Evolutionary conservation across 495 filamentous ascomycete species (phyloP).

Genomic region (Rusavskia elegans): DNA sequence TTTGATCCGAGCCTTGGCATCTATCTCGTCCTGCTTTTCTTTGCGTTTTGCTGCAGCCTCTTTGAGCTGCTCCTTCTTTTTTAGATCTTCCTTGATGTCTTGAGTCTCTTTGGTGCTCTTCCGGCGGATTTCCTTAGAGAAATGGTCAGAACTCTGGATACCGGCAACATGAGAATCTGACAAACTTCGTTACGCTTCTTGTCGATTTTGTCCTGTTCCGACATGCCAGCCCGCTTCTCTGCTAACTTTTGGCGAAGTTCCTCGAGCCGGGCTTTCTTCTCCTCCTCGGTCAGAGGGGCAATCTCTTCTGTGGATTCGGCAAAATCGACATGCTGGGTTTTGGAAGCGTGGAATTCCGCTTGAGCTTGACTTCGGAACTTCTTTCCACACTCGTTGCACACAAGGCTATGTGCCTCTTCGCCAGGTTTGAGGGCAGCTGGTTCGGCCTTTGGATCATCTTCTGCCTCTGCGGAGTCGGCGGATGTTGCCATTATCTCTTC

Average conservation of each 20-base stretch:
- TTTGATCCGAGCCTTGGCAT: conserved; percentile 74
- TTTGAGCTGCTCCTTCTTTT: conserved; percentile 78
- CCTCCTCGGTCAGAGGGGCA: conserved; percentile 76
- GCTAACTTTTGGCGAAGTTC: conserved; percentile 58
- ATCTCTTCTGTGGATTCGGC: conserved; percentile 85
- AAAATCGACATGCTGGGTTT: conserved; percentile 83
- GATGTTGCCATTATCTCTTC: conserved; percentile 51
- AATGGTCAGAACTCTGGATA: background rate
- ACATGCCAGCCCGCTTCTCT: conserved; percentile 55
- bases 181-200: conserved; percentile 77
- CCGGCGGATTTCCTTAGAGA: conserved; percentile 62
- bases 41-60: conserved; percentile 67
- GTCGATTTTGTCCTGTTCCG: conserved; percentile 62
- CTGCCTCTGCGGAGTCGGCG: conserved; percentile 27
- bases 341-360: conserved; percentile 81
- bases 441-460: conserved; percentile 33
- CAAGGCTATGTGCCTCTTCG: conserved; percentile 44
- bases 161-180: background rate
- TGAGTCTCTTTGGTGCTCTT: conserved; percentile 71
- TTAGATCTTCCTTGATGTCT: conserved; percentile 66
- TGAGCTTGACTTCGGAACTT: conserved; percentile 65
- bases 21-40: conserved; percentile 78
- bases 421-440: conserved; percentile 41
- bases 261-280: conserved; percentile 64
- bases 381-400: conserved; percentile 89